A percentile compares a stretch with the other conserved stretches of the same genome.
phyloP scores from a whole-genome alignment of 1,284 basidiomycete genomes.

The Xerocomus minutiporus region DNA sequence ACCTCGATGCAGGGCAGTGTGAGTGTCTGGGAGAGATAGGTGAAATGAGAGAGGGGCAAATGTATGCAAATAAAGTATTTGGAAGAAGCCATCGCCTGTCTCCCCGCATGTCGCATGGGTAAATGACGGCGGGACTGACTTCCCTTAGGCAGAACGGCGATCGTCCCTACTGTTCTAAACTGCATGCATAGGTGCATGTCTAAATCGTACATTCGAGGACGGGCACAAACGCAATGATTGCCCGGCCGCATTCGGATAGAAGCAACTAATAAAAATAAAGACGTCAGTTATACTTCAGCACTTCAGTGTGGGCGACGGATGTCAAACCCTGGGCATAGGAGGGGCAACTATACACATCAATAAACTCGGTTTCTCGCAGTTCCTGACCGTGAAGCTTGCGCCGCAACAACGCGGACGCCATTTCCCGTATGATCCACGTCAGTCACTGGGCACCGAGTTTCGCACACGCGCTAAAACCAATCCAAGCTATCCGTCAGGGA shows the following conservation, averaged over 20 bases:
- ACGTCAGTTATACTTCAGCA: not conserved
- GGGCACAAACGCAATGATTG: too few relatives aligned
- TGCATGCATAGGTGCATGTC: not conserved
- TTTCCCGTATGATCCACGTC: not conserved
- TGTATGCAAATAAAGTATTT: too few relatives aligned
- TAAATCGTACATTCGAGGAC: not conserved
- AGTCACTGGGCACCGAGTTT: not conserved
- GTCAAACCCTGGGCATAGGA: too few relatives aligned
- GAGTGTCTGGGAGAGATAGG: too few relatives aligned
- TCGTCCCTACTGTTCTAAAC: not conserved
- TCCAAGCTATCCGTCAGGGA: not conserved
- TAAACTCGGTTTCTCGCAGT: not conserved
- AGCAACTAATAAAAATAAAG: not conserved
- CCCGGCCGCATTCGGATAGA: too few relatives aligned
- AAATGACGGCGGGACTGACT: not conserved
- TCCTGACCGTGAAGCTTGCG: not conserved
- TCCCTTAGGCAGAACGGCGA: too few relatives aligned
- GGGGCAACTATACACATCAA: not conserved
- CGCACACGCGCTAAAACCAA: not conserved
- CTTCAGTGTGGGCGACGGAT: too few relatives aligned
- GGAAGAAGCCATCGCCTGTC: too few relatives aligned
- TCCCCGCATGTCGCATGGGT: not conserved
- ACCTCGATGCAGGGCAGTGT: not conserved
- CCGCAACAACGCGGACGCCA: not conserved
- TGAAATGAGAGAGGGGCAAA: too few relatives aligned